These are phyloP conservation scores for Hypoxylon sp. DNA, from an alignment of 2,329 filamentous ascomycete species.

Conservation along the genomic window DNA sequence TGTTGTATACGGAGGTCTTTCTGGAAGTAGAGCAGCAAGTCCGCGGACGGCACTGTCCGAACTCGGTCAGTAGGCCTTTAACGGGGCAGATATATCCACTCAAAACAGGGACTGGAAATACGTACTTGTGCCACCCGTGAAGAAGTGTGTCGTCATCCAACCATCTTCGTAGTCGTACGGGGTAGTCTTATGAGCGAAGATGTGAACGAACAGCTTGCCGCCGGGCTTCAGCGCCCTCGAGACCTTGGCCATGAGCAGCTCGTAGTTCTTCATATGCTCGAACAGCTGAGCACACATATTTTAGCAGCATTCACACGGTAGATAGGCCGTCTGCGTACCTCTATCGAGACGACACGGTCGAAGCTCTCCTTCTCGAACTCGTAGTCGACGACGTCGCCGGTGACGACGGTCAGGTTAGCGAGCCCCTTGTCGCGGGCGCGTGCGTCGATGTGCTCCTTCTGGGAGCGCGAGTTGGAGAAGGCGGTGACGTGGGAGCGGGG, in stretches of 20 bases:
- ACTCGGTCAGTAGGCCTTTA: slow-evolving; percentile 4
- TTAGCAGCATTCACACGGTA: background rate
- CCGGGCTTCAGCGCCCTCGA: slow-evolving; percentile 64
- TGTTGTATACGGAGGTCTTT: slow-evolving; percentile 63
- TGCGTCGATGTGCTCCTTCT: slow-evolving; percentile 71
- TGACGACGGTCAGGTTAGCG: slow-evolving; percentile 68
- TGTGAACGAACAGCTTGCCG: slow-evolving; percentile 74
- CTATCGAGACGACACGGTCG: slow-evolving; percentile 73
- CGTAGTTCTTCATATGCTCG: slow-evolving; percentile 81
- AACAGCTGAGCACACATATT: slow-evolving; percentile 60
- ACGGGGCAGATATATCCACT: background rate
- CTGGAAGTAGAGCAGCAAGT: slow-evolving; percentile 73
- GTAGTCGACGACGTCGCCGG: slow-evolving; percentile 71
- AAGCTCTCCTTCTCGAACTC: slow-evolving; percentile 66
- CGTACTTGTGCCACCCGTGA: slow-evolving; percentile 70
- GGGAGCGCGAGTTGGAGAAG: slow-evolving; percentile 74
- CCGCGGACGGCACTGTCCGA: slow-evolving; percentile 64
- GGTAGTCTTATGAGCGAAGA: slow-evolving; percentile 69
- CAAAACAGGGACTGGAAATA: background rate
- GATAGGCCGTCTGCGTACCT: slow-evolving; percentile 45
- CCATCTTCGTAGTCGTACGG: slow-evolving; percentile 76
- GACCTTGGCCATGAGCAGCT: slow-evolving; percentile 70
- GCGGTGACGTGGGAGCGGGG: slow-evolving; percentile 69
- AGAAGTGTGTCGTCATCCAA: slow-evolving; percentile 79
- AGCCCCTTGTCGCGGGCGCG: slow-evolving; percentile 64